Evolutionary conservation across 352 stramenopile genomes (phyloP), one percentile per base, ranked within the genome.

Genomic region (Phytophthora crassamura): DNA sequence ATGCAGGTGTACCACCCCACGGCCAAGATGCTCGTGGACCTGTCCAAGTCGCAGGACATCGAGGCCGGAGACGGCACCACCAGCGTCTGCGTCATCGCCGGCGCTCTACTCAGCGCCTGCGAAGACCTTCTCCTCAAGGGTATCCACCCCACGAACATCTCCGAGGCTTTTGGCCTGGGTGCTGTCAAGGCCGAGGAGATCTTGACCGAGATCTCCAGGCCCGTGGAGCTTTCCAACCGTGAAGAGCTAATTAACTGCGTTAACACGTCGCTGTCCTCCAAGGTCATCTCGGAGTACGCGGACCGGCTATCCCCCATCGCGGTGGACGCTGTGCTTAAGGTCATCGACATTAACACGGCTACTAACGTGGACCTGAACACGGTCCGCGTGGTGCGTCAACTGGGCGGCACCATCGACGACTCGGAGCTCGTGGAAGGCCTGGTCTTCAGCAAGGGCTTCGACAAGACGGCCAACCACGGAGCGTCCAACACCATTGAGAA

Each of bases 1-100:
- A 99, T 99, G 95, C 88, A 97, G 69, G 93, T 98, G 67, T 97
- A 98, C 68, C 98, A 99, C 84, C 98, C 98, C n/a, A 98, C 97
- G 20, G 98, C 98, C 46, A 99, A 99, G 87, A 99, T 99, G 98
- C 85, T 99, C 51, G 97, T 99, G 62, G 97, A 99, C 67, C 86
- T 99, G 40, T 99, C 93, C 64, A 99, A 99, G 81, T 98, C 93
- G 34, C 98, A 99, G 84, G 98, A 99, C 72, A 99, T 99, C 70
- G 97, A 99, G 78, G 98, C 97, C 5, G 98, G 98, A 25, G 96
- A 99, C 78, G 91, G 93, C 49, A 99, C 98, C 7, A 99, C 98
- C 14, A 98, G 89, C 18, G 98, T 99, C 8, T 98, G 98, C 48
- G 97, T 99, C 14, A 90, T 99, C 57, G 98, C 97, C n/a, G 98